Evolutionary conservation across 2,329 filamentous ascomycete genomes (phyloP), one percentile per base, ranked within the genome.

Genomic region (Botrytis tulipae): DNA sequence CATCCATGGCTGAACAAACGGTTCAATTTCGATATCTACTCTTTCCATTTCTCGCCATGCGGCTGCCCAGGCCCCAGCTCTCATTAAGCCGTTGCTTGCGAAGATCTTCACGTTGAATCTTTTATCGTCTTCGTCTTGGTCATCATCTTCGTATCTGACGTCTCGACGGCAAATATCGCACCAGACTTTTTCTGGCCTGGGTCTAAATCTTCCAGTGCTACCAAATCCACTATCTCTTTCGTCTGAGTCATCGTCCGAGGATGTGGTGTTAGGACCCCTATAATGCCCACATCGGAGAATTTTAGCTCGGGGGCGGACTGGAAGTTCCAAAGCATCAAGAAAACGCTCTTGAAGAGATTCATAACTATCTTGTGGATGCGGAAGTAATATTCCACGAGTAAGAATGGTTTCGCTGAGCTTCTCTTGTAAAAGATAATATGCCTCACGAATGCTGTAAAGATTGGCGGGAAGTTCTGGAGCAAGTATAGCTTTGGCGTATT

Each of bases 1-100:
- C 20, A 91, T 80, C 1, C 85, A 82, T 0, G 87, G 82, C 29
- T 90, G 88, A 18, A 94, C 87, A 79, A 91, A 88, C 5, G 96
- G 92, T 78, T 93, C 89, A 70, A 99, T 89, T 82, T 98, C 95
- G 1, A 97, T 93, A 80, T 99, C 96, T 0, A 98, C 93, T n/a
- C 95, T 89, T 83, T 99, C 96, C 96, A 99, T 99, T 82, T 98
- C 95, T 78, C 90, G 92, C 95, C 95, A 99, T 74, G 93, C 95
- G 3, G 95, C 95, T 7, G 89, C 89, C 96, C 96, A 99, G 0
- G 96, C 95, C 0, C 94, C 94, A 8, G 93, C 91, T 74, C 91
- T 89, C 93, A 99, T 97, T 66, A 98, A 84, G 0, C 96, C 96
- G 82, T 98, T 99, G 70, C 94, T 95, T 0, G 96, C 96, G 80